Conservation (phyloP, 805 yeast species). For the Torulaspora indica region DNA sequence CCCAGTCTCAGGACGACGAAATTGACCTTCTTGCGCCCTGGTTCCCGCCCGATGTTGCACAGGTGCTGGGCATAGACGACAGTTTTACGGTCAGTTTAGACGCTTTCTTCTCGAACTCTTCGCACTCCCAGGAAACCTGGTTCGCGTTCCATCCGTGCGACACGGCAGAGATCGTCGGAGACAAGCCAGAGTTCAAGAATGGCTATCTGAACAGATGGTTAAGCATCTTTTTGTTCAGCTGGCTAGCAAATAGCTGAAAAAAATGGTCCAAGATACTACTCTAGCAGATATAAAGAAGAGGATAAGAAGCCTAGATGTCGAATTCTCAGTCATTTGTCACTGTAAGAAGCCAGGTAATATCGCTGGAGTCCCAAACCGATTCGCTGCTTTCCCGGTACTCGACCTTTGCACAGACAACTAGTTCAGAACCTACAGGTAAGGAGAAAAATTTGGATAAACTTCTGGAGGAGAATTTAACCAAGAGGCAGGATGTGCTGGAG, state of each 20-base stretch:
- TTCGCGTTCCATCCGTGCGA: constrained; percentile 31
- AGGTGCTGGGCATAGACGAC: constrained; percentile 5
- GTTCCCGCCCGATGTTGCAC: constrained; percentile 14
- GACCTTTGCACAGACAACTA: constrained; percentile 48
- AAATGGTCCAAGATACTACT: not conserved
- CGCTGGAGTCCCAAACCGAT: constrained; percentile 67
- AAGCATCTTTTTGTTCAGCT: constrained; percentile 20
- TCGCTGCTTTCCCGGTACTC: constrained; percentile 49
- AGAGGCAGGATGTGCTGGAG: constrained; percentile 51
- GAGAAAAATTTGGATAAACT: constrained; percentile 44
- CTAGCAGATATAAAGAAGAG: not conserved
- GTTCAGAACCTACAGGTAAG: constrained; percentile 45
- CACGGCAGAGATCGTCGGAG: constrained; percentile 27
- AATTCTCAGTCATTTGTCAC: constrained; percentile 50
- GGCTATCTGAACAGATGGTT: constrained; percentile 29
- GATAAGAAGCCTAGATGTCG: constrained; percentile 1
- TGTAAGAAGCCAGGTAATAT: constrained; percentile 60
- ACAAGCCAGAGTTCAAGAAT: constrained; percentile 1
- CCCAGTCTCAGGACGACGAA: constrained; percentile 1
- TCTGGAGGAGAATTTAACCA: constrained; percentile 49
- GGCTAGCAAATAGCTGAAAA: constrained; percentile 11
- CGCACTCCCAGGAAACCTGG: constrained; percentile 19
- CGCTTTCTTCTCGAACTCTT: constrained; percentile 7
- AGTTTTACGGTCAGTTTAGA: constrained; percentile 17
- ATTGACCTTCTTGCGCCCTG: constrained; percentile 9